Evolutionary conservation across 768 basidiomycete genomes (phyloP).

Genomic region (Tricholoma hemisulphureum): DNA sequence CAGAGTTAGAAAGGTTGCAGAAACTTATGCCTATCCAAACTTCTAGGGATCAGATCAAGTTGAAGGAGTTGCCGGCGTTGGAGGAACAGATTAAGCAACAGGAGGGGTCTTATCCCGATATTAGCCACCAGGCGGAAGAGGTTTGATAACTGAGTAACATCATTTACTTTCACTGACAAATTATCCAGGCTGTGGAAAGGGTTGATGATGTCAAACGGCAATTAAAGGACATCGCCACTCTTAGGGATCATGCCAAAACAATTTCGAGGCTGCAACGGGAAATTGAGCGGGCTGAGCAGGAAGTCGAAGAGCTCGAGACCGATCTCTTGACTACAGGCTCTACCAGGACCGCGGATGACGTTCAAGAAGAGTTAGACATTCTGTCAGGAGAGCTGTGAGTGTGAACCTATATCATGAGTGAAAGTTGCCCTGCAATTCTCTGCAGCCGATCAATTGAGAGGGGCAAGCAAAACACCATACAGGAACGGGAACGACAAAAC

Average conservation of each 20-base stretch:
- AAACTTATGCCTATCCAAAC: slow-evolving; percentile 56
- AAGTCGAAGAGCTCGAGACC: slow-evolving; percentile 62
- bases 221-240: slow-evolving; percentile 52
- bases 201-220: slow-evolving; percentile 56
- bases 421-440: not conserved
- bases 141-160: slow-evolving; percentile 34
- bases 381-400: slow-evolving; percentile 67
- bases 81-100: slow-evolving; percentile 59
- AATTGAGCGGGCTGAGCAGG: slow-evolving; percentile 55
- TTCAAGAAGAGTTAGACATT: slow-evolving; percentile 72
- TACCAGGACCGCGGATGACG: slow-evolving; percentile 79
- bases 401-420: not conserved
- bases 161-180: not conserved
- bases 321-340: slow-evolving; percentile 73
- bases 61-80: slow-evolving; percentile 63
- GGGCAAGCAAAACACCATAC: slow-evolving; percentile 53
- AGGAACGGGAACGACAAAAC: slow-evolving; percentile 63
- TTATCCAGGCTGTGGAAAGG: slow-evolving; percentile 48
- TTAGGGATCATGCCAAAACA: slow-evolving; percentile 62
- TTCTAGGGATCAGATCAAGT: slow-evolving; percentile 51
- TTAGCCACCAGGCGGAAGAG: slow-evolving; percentile 57
- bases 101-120: slow-evolving; percentile 52
- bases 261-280: slow-evolving; percentile 61
- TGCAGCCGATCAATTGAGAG: slow-evolving; percentile 64
- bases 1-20: slow-evolving; percentile 56